phyloP scores from a whole-genome alignment of 371 early-diverging fungal species.

The Blakeslea trispora region DNA sequence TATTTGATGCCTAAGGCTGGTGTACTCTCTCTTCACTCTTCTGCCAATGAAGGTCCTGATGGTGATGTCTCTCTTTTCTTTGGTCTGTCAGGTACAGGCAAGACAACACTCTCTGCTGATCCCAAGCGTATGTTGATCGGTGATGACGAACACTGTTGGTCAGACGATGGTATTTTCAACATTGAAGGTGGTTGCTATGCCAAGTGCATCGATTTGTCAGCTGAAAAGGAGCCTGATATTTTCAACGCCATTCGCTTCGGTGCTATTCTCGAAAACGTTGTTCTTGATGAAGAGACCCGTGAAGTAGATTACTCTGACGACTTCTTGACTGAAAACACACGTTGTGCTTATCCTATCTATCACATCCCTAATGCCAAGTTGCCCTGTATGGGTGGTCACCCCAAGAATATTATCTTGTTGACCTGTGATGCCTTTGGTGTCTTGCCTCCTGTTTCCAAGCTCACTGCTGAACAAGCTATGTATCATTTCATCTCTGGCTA shows the following conservation, averaged over 20 bases:
- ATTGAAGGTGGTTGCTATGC: constrained; percentile 99
- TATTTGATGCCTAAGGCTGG: constrained; percentile 98
- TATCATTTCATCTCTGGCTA: constrained; percentile 97
- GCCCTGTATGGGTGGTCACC: constrained; percentile 93
- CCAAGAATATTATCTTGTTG: constrained; percentile 94
- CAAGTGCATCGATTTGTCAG: constrained; percentile 92
- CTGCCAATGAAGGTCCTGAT: constrained; percentile 90
- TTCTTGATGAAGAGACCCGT: constrained; percentile 80
- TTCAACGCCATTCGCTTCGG: constrained; percentile 95
- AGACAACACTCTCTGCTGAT: constrained; percentile 97
- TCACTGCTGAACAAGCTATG: constrained; percentile 92
- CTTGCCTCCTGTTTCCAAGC: constrained; percentile 92
- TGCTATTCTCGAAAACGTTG: constrained; percentile 94
- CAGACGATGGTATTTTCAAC: constrained; percentile 94
- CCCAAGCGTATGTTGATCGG: constrained; percentile 93
- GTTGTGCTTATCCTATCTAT: constrained; percentile 96
- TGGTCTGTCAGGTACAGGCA: constrained; percentile 97
- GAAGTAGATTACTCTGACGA: constrained; percentile 86
- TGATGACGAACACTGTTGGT: constrained; percentile 99
- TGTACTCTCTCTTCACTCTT: constrained; percentile 95
- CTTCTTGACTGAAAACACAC: constrained; percentile 94
- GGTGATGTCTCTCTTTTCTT: constrained; percentile 98
- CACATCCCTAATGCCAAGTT: constrained; percentile 96
- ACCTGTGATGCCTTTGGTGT: constrained; percentile 99
- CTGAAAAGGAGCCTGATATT: constrained; percentile 98